Evolutionary conservation across 2,329 filamentous ascomycete species (phyloP), one percentile per base, ranked within the genome.

Genomic region (Penicillium sp.): DNA sequence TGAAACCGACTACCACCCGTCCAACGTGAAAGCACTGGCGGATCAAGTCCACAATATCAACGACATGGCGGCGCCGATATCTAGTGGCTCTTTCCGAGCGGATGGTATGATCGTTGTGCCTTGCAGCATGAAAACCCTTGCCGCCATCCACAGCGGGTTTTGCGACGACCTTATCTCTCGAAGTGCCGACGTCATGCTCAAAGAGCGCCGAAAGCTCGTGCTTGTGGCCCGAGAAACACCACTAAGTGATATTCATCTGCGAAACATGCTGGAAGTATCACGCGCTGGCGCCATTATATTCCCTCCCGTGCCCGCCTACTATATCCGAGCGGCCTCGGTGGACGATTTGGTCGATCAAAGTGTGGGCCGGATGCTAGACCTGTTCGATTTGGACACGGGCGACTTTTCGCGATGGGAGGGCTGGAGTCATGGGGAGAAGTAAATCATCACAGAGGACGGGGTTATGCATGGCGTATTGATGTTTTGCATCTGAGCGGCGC

Each of bases 61-160:
- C 18, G 73, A 77, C 38, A 57, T 73, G 49, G 60, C 72, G 0
- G 72, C 73, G 0, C 64, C 70, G 0, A 63, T 73, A 2, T 66
- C 71, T 1, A 69, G 63, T 26, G 72, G 72, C 1, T 73, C 70
- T 0, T 75, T 70, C 52, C 61, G 56, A 26, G 59, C 65, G 6
- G 61, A 68, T 39, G 36, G 71, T 8, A 76, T 76, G 72, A 70
- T 75, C 10, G 52, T 76, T 2, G 65, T 70, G 0, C 71, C 67
- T 0, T 76, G 72, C 54, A 70, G 64, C 37, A 71, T 75, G 67
- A 75, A 74, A 51, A 74, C 72, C 1, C 59, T 75, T 3, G 68
- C 71, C 0, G 67, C 59, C 0, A 63, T 76, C 3, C 52, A 62
- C 14, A 50, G 58, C 1, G 72, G 71, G 0, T 69, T 64, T 39